These are phyloP conservation scores for Bryoglossum gracile DNA, from an alignment of 495 filamentous ascomycete species.

Conservation along the genomic window DNA sequence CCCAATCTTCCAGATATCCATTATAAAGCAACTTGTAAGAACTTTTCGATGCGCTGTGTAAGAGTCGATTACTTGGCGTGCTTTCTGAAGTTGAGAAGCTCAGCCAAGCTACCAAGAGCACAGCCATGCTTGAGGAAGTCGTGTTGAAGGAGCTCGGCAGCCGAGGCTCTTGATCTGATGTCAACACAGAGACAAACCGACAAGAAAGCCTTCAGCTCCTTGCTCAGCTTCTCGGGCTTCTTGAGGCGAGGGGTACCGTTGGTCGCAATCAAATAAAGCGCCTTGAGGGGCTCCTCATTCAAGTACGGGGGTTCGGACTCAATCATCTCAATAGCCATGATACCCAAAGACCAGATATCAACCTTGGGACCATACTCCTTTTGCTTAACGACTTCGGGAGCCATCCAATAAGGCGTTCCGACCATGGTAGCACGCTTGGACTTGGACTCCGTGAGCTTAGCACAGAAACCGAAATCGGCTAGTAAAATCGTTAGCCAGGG, in stretches of 20 bases:
- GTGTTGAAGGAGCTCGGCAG: conserved; percentile 74
- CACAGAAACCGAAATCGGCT: conserved; percentile 99
- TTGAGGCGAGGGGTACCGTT: conserved; percentile 95
- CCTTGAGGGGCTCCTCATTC: conserved; percentile 96
- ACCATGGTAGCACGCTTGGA: conserved; percentile 98
- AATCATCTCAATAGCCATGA: conserved; percentile 99
- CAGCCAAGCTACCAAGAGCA: conserved; percentile 69
- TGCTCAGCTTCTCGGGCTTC: conserved; percentile 94
- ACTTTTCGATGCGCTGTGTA: neutral
- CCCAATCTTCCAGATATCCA: neutral
- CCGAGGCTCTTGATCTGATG: conserved; percentile 87
- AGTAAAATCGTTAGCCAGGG: too few relatives aligned
- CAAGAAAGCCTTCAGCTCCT: conserved; percentile 92
- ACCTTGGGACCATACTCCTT: conserved; percentile 98
- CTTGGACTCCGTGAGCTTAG: conserved; percentile 94
- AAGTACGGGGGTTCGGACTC: conserved; percentile 96
- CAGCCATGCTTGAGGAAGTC: conserved; percentile 77
- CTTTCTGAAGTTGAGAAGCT: conserved; percentile 65
- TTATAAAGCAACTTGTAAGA: neutral
- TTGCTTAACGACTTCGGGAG: conserved; percentile 97
- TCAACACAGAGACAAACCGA: conserved; percentile 94
- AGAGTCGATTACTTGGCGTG: conserved; percentile 27
- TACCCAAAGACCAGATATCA: conserved; percentile 97
- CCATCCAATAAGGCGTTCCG: conserved; percentile 99
- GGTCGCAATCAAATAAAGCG: conserved; percentile 92